phyloP scores from a whole-genome alignment of 106 monocot genomes.

The Triglochin maritima region DNA sequence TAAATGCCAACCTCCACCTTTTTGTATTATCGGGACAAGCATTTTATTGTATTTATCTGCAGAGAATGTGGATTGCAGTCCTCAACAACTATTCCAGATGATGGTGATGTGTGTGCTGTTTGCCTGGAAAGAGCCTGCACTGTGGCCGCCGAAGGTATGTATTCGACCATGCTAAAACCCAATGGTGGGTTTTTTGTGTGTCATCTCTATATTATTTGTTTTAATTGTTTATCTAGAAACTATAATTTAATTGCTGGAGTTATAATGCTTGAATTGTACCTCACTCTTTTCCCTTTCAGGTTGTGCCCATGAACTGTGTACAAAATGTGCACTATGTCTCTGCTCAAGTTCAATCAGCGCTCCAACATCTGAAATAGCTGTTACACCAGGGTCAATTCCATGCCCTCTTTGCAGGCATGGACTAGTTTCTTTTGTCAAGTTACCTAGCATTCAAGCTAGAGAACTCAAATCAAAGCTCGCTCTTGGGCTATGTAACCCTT shows the following conservation, averaged over 20 bases:
- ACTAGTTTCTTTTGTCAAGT: slow-evolving; percentile 55
- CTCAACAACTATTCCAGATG: slow-evolving; percentile 32
- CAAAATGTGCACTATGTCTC: slow-evolving; percentile 77
- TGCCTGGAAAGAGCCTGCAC: slow-evolving; percentile 79
- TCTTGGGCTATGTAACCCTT: slow-evolving; percentile 67
- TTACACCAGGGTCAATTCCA: slow-evolving; percentile 68
- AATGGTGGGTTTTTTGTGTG: no score
- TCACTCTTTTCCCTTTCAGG: slow-evolving; percentile 27
- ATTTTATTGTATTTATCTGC: slow-evolving; percentile 11
- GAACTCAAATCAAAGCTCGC: slow-evolving; percentile 40
- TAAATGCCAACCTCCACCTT: background rate
- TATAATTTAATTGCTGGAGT: no score
- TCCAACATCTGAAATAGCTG: slow-evolving; percentile 32
- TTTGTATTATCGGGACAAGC: background rate
- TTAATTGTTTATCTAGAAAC: no score
- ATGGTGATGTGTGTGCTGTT: slow-evolving; percentile 64
- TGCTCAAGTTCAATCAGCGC: slow-evolving; percentile 59
- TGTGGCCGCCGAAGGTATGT: slow-evolving; percentile 82
- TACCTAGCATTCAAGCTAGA: slow-evolving; percentile 26
- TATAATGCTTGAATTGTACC: no score
- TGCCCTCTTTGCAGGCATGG: slow-evolving; percentile 86
- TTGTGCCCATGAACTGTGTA: slow-evolving; percentile 75
- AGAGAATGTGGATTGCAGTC: slow-evolving; percentile 70
- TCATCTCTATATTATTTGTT: no score
- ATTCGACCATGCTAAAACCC: no score